Base-by-base conservation (phyloP, 2,329 filamentous ascomycete species). In the Stenocarpella maydis region DNA sequence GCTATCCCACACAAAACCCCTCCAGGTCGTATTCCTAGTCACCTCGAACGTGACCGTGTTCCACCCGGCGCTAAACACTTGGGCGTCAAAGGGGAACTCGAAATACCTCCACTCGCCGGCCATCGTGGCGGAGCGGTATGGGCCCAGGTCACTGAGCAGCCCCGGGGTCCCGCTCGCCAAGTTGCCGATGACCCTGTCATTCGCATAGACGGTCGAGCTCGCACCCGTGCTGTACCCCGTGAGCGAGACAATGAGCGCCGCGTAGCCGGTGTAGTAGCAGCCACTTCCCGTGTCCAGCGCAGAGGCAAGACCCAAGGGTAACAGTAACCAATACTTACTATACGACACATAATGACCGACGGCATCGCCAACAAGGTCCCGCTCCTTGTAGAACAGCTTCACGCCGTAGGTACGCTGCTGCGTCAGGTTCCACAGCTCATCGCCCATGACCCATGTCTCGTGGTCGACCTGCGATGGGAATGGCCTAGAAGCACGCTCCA, bases 231-330 rank as follows among this genome's bases (percentile, higher is more conserved):
- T 81, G 72, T 83, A 85, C 0, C 82, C 82, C 0, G 82, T 82
- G 14, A 84, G 75, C 10, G 80, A 82, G 3, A 83, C 79, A 2
- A 80, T 82, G 34, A 84, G 74, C 39, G 78, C 82, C 1, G 85
- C 80, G 72, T 84, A 83, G 0, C 78, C 75, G 7, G 82, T 84
- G 74, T 86, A 86, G 74, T 86, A 85, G 74, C 85, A 85, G n/a
- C 77, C 76, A 6, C 78, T 76, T 24, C 85, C 85, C 75, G 83
- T 81, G 64, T 85, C 83, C 0, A 86, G 77, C 7, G 83, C 79
- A 12, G 41, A 14, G 2, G 15, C 15, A 12, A 12, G 5, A 15
- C 12, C 10, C 19, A 10, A 10, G 14, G 6, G 19, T 15, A 0
- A 17, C 7, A 28, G 41, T 43, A 39, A 14, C 19, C 19, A 7